A percentile compares a stretch with the other conserved stretches of the same genome.
Evolutionary conservation across 768 basidiomycete species (phyloP).

Genomic region (Russula virescens): DNA sequence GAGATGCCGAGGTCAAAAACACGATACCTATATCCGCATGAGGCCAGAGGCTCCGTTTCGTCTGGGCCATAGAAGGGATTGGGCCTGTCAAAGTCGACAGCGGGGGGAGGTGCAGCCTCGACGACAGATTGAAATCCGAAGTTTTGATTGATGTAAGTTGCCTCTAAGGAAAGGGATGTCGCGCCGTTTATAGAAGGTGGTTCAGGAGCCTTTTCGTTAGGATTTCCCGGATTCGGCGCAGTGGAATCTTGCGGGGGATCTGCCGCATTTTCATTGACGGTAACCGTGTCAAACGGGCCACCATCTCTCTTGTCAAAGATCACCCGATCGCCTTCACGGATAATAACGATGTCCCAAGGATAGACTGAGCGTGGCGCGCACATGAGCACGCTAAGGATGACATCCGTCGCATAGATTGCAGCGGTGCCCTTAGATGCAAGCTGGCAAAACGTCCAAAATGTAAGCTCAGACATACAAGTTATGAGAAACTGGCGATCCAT

Average conservation of each 20-base stretch:
- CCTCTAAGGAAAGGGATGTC: slow-evolving; percentile 90
- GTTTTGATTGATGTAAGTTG: slow-evolving; percentile 98
- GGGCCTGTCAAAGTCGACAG: slow-evolving; percentile 73
- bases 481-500: slow-evolving; percentile 21
- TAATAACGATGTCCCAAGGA: slow-evolving; percentile 97
- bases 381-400: slow-evolving; percentile 94
- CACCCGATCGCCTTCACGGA: slow-evolving; percentile 86
- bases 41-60: slow-evolving; percentile 92
- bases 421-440: slow-evolving; percentile 77
- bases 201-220: slow-evolving; percentile 65
- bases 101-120: slow-evolving; percentile 55
- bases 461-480: slow-evolving; percentile 10
- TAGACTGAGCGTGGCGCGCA: slow-evolving; percentile 91
- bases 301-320: slow-evolving; percentile 98
- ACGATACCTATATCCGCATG: slow-evolving; percentile 94
- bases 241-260: slow-evolving; percentile 86
- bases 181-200: slow-evolving; percentile 89
- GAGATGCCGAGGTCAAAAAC: slow-evolving; percentile 88
- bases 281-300: slow-evolving; percentile 94
- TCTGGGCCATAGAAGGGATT: slow-evolving; percentile 96
- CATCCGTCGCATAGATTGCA: slow-evolving; percentile 89
- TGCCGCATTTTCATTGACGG: slow-evolving; percentile 96
- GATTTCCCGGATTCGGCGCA: slow-evolving; percentile 73
- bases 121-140: slow-evolving; percentile 94
- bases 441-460: slow-evolving; percentile 35